Evolutionary conservation across 768 basidiomycete genomes (phyloP).

Genomic region (Multifurca ochricompacta): DNA sequence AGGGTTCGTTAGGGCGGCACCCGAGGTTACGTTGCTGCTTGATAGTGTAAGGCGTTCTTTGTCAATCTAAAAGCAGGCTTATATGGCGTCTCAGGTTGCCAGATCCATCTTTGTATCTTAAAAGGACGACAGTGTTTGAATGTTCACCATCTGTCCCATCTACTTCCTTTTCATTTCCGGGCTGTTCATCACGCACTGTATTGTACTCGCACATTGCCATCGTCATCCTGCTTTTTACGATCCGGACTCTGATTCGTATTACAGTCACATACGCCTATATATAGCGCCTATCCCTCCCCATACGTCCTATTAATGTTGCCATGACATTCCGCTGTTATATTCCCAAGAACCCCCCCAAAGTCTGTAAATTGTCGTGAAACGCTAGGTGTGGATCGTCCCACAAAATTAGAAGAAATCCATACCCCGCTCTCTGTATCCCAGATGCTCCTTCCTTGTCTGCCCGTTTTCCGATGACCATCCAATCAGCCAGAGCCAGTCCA

Average conservation of each 20-base stretch:
- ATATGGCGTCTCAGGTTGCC: slow-evolving; percentile 47
- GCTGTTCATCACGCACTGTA: slow-evolving; percentile 64
- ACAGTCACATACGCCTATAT: slow-evolving; percentile 31
- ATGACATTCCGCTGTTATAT: slow-evolving; percentile 31
- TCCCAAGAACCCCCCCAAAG: slow-evolving; percentile 30
- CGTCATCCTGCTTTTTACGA: slow-evolving; percentile 36
- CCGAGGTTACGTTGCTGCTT: slow-evolving; percentile 78
- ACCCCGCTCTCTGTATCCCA: slow-evolving; percentile 76
- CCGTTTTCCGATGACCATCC: slow-evolving; percentile 52
- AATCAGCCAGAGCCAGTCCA: slow-evolving; percentile 68
- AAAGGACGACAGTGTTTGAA: slow-evolving; percentile 11
- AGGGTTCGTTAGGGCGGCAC: slow-evolving; percentile 75
- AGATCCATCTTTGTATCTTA: slow-evolving; percentile 72
- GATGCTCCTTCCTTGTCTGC: slow-evolving; percentile 58
- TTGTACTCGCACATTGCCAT: slow-evolving; percentile 63
- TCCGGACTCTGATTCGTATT: slow-evolving; percentile 39
- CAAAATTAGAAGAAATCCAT: slow-evolving; percentile 26
- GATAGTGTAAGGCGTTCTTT: slow-evolving; percentile 55
- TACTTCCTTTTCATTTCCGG: slow-evolving; percentile 39
- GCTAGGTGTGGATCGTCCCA: slow-evolving; percentile 8
- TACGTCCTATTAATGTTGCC: slow-evolving; percentile 21
- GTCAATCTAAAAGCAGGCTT: slow-evolving; percentile 14
- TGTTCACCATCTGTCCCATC: slow-evolving; percentile 70
- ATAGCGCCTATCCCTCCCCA: slow-evolving; percentile 30
- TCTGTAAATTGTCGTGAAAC: slow-evolving; percentile 23